Conservation (phyloP, 345 rosid species). For the Litchi chinensis region DNA sequence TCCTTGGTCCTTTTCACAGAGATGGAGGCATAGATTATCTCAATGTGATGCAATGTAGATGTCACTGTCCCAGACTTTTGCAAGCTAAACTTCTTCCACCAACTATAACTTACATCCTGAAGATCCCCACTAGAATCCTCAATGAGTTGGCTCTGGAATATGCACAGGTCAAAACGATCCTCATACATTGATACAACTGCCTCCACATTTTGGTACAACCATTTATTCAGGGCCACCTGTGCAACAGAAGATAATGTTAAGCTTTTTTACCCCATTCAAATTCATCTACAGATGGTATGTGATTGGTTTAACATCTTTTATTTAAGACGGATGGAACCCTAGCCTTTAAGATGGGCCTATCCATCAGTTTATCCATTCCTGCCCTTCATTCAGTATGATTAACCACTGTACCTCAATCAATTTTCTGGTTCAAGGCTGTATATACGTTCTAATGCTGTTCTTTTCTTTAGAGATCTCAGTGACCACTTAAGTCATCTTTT, state of each 20-base stretch:
- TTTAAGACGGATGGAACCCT: background rate
- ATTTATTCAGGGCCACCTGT: slow-evolving; percentile 82
- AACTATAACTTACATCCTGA: slow-evolving; percentile 42
- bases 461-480: background rate
- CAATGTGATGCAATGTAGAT: slow-evolving; percentile 43
- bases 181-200: slow-evolving; percentile 90
- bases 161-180: slow-evolving; percentile 83
- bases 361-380: background rate
- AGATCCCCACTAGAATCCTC: slow-evolving; percentile 40
- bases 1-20: slow-evolving; percentile 83
- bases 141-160: slow-evolving; percentile 49
- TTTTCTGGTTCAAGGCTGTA: background rate
- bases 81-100: slow-evolving; percentile 66
- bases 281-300: background rate
- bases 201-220: slow-evolving; percentile 91
- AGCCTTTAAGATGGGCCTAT: background rate
- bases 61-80: slow-evolving; percentile 40
- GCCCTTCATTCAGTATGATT: background rate
- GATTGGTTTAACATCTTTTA: background rate
- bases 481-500: background rate
- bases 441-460: background rate
- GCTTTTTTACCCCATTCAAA: background rate
- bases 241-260: background rate
- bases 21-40: slow-evolving; percentile 57
- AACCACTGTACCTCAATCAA: background rate